Conservation (phyloP, 2,329 filamentous ascomycete genomes). For the Aspergillaceae sp. region DNA sequence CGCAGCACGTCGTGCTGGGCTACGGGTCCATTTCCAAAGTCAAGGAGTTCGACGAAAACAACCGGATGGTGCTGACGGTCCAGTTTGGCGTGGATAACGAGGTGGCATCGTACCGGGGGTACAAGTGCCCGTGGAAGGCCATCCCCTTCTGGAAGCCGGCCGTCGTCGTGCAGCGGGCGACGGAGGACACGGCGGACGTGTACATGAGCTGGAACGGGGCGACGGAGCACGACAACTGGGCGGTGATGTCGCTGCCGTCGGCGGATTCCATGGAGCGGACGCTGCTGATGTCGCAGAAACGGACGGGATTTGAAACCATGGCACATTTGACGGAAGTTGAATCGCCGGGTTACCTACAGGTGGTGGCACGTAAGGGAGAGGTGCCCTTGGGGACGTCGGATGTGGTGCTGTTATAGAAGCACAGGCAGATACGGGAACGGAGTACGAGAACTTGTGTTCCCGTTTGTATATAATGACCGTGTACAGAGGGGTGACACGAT, state of each 20-base stretch:
- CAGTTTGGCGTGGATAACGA: slow-evolving; percentile 24
- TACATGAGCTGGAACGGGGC: slow-evolving; percentile 35
- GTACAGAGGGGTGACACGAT: too few species aligned
- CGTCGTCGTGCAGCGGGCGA: slow-evolving; percentile 10
- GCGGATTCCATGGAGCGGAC: slow-evolving; percentile 10
- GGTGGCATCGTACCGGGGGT: slow-evolving; percentile 28
- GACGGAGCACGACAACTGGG: slow-evolving; percentile 30
- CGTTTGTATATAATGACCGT: neutral
- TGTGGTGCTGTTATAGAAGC: slow-evolving; percentile 8
- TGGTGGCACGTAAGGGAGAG: slow-evolving; percentile 22
- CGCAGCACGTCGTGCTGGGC: slow-evolving; percentile 21
- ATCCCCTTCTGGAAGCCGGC: slow-evolving; percentile 22
- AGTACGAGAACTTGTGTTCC: neutral
- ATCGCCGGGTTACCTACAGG: slow-evolving; percentile 16
- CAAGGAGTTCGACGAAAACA: slow-evolving; percentile 27
- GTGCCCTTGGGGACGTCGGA: slow-evolving; percentile 15
- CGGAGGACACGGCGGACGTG: slow-evolving; percentile 11
- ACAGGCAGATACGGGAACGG: too few species aligned
- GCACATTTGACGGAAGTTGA: slow-evolving; percentile 8
- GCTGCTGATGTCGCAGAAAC: slow-evolving; percentile 14
- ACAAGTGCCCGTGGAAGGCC: slow-evolving; percentile 27
- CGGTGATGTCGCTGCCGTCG: slow-evolving; percentile 19
- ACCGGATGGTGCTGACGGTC: slow-evolving; percentile 23
- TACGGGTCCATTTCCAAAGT: slow-evolving; percentile 30
- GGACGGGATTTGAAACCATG: slow-evolving; percentile 23